phyloP scores from a whole-genome alignment of 495 filamentous ascomycete species.

The Cenococcum geophilum region DNA sequence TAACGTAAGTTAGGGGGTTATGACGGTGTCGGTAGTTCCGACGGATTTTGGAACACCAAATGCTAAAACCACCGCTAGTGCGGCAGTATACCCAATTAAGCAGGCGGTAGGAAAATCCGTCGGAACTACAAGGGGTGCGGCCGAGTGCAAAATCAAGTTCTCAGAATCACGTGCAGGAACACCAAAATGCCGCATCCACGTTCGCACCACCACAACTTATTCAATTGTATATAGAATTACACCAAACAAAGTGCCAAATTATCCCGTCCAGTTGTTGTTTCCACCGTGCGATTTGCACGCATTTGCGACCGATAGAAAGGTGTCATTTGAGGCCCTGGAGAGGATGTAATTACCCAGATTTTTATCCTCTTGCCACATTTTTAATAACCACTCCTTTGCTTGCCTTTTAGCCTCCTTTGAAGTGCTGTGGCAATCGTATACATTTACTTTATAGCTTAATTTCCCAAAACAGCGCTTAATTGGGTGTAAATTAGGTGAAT shows the following conservation, averaged over 20 bases:
- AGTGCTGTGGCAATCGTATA: background rate
- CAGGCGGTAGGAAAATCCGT: too few species aligned
- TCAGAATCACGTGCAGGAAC: background rate
- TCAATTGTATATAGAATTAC: background rate
- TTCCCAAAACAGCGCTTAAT: background rate
- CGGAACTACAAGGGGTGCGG: too few species aligned
- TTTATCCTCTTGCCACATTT: background rate
- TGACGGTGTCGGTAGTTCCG: too few species aligned
- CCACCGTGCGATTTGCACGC: background rate
- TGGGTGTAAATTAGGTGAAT: background rate
- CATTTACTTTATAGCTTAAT: background rate
- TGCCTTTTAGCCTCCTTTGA: background rate
- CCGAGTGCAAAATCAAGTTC: background rate
- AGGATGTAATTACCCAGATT: background rate
- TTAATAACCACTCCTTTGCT: background rate
- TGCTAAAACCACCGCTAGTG: too few species aligned
- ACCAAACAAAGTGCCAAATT: background rate
- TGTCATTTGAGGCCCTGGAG: background rate
- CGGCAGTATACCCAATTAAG: too few species aligned
- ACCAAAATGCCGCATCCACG: background rate
- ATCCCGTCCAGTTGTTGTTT: constrained; percentile 6
- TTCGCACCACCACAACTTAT: background rate
- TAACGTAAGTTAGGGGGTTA: too few species aligned
- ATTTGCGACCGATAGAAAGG: background rate
- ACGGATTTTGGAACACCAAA: too few species aligned